phyloP scores from a whole-genome alignment of 1,284 basidiomycete genomes.

The Lignosus rhinocerotis region DNA sequence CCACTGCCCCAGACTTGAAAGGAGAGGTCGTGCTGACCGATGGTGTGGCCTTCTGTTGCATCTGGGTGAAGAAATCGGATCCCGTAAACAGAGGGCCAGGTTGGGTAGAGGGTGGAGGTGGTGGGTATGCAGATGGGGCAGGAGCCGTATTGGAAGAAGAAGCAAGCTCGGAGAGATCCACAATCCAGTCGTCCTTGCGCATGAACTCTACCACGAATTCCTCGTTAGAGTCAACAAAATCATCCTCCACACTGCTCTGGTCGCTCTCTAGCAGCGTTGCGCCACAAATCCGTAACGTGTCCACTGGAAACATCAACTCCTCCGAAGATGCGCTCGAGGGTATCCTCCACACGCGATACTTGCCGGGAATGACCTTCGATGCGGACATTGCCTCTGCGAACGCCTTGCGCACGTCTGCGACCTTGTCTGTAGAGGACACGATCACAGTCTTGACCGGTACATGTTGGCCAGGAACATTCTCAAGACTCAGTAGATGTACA shows the following conservation, averaged over 20 bases:
- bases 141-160: conserved; percentile 3
- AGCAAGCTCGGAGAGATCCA: conserved; percentile 33
- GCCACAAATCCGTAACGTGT: conserved; percentile 39
- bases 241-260: conserved; percentile 57
- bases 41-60: conserved; percentile 32
- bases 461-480: conserved; percentile 15
- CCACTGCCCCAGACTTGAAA: conserved; percentile 26
- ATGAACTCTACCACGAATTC: conserved; percentile 66
- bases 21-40: conserved; percentile 30
- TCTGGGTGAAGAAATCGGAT: conserved; percentile 58
- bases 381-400: conserved; percentile 32
- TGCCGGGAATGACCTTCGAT: conserved; percentile 14
- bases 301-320: conserved; percentile 27
- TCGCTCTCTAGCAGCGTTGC: conserved; percentile 39
- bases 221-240: conserved; percentile 57
- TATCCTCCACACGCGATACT: conserved; percentile 64
- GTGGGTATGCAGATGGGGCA: conserved; percentile 10
- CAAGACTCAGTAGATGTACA: conserved; percentile 47
- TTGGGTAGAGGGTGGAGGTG: conserved; percentile 12
- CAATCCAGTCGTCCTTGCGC: conserved; percentile 48
- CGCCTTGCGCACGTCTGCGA: conserved; percentile 20
- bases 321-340: conserved; percentile 26
- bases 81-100: conserved; percentile 47
- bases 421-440: conserved; percentile 53
- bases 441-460: conserved; percentile 28